These are phyloP conservation scores for Rhodamnia argentea DNA, from an alignment of 345 rosid genomes.

Conservation along the genomic window DNA sequence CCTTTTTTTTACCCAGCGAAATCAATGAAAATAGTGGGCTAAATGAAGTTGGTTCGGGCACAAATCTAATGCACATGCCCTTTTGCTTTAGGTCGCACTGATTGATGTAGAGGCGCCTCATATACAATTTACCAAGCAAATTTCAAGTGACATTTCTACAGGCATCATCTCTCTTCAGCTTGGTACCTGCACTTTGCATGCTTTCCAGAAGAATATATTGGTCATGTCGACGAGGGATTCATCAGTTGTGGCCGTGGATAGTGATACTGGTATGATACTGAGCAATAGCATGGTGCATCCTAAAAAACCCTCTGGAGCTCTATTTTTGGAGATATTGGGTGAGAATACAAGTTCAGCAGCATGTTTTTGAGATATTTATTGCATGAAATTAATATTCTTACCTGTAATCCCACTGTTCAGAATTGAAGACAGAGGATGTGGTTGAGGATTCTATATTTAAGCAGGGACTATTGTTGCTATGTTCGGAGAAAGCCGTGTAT, in stretches of 20 bases:
- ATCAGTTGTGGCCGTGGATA: conserved; percentile 61
- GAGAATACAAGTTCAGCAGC: conserved; percentile 1
- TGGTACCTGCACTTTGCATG: conserved; percentile 56
- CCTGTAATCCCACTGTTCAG: background rate
- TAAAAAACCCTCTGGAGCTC: conserved; percentile 74
- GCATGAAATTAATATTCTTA: background rate
- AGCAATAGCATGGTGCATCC: conserved; percentile 56
- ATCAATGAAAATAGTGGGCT: background rate
- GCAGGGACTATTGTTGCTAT: conserved; percentile 49
- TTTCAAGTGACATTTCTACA: conserved; percentile 54
- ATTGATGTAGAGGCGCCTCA: conserved; percentile 51
- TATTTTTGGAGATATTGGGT: conserved; percentile 74
- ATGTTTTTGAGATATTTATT: background rate
- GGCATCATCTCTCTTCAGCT: conserved; percentile 60
- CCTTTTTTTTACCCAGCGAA: background rate
- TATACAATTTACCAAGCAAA: conserved; percentile 40
- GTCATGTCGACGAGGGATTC: conserved; percentile 79
- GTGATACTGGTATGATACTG: conserved; percentile 56
- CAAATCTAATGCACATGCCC: background rate
- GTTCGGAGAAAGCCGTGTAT: conserved; percentile 84
- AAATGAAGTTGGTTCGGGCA: background rate
- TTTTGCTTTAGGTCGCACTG: conserved; percentile 47
- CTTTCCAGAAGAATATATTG: conserved; percentile 70
- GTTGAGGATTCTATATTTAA: conserved; percentile 31
- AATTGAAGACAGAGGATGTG: background rate